A percentile compares a stretch with the other conserved stretches of the same genome.
Evolutionary conservation across 352 stramenopile species (phyloP).

Genomic region (Pilasporangium apinafurcum): DNA sequence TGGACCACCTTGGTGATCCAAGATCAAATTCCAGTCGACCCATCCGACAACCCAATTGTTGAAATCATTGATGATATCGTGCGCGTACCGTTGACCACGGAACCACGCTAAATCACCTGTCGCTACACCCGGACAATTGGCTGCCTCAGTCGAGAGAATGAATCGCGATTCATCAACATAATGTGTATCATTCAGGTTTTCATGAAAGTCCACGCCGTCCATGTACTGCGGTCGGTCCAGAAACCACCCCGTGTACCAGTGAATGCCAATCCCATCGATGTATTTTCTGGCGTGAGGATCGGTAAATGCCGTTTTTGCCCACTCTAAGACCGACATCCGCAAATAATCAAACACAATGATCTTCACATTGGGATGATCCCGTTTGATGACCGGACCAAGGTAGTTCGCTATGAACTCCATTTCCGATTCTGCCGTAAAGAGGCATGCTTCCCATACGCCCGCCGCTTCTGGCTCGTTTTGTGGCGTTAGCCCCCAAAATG

Average conservation of each 20-base stretch:
- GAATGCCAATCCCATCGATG: constrained; percentile 86
- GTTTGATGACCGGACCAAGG: constrained; percentile 69
- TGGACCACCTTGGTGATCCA: constrained; percentile 77
- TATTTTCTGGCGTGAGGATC: constrained; percentile 52
- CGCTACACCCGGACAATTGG: constrained; percentile 61
- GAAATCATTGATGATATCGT: constrained; percentile 86
- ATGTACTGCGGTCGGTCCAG: constrained; percentile 57
- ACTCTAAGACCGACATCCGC: constrained; percentile 60
- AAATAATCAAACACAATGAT: constrained; percentile 92
- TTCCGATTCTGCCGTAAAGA: constrained; percentile 38
- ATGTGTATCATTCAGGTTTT: constrained; percentile 62
- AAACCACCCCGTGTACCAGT: too few relatives aligned
- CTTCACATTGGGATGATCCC: constrained; percentile 79
- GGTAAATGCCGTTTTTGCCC: constrained; percentile 56
- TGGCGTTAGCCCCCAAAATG: constrained; percentile 83
- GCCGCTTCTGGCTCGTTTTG: constrained; percentile 86
- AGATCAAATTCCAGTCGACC: constrained; percentile 90
- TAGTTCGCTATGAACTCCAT: constrained; percentile 74
- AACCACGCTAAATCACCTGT: constrained; percentile 58
- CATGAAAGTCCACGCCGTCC: constrained; percentile 57
- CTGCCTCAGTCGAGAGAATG: constrained; percentile 57
- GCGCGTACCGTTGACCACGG: constrained; percentile 75
- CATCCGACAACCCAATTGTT: constrained; percentile 82
- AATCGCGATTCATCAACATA: constrained; percentile 47
- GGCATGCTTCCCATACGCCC: constrained; percentile 61